Percentiles rank a stretch among this genome's conserved stretches.
phyloP scores from a whole-genome alignment of 2,329 filamentous ascomycete species.

The Cladosporium sp. region DNA sequence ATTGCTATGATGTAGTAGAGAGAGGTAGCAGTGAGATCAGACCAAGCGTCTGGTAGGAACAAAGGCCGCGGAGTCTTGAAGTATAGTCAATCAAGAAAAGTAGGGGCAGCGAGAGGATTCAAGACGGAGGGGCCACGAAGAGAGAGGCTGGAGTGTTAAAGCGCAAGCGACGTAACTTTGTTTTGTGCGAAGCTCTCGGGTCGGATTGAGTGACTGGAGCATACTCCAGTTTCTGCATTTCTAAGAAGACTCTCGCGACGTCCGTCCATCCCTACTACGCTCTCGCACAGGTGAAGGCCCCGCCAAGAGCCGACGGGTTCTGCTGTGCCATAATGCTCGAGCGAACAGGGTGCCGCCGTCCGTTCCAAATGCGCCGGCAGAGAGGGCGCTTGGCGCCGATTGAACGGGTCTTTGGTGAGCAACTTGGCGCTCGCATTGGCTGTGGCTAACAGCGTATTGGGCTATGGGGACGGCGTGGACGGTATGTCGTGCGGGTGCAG shows the following conservation, averaged over 20 bases:
- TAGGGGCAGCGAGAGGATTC: constrained; percentile 11
- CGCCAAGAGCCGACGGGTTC: constrained; percentile 15
- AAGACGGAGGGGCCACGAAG: neutral
- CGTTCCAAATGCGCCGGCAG: constrained; percentile 1
- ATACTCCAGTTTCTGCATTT: constrained; percentile 7
- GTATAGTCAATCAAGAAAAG: constrained; percentile 12
- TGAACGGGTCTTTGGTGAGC: constrained; percentile 4
- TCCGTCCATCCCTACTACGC: constrained; percentile 13
- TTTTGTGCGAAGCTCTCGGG: constrained; percentile 20
- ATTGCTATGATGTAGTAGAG: constrained; percentile 24
- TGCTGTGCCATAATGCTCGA: constrained; percentile 19
- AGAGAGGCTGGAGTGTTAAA: constrained; percentile 2
- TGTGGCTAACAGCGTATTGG: constrained; percentile 7
- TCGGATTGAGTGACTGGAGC: constrained; percentile 8
- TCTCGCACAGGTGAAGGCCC: constrained; percentile 9
- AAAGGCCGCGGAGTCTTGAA: constrained; percentile 7
- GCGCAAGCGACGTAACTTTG: constrained; percentile 16
- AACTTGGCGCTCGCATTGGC: constrained; percentile 20
- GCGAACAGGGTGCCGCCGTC: constrained; percentile 11
- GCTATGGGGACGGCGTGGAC: constrained; percentile 1
- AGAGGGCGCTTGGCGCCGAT: constrained; percentile 6
- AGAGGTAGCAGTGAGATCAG: neutral
- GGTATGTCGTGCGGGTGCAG: constrained; percentile 16
- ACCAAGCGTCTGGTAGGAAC: neutral
- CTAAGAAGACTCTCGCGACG: constrained; percentile 11